phyloP scores from a whole-genome alignment of 331 rosid species.

The Cydonia oblonga region DNA sequence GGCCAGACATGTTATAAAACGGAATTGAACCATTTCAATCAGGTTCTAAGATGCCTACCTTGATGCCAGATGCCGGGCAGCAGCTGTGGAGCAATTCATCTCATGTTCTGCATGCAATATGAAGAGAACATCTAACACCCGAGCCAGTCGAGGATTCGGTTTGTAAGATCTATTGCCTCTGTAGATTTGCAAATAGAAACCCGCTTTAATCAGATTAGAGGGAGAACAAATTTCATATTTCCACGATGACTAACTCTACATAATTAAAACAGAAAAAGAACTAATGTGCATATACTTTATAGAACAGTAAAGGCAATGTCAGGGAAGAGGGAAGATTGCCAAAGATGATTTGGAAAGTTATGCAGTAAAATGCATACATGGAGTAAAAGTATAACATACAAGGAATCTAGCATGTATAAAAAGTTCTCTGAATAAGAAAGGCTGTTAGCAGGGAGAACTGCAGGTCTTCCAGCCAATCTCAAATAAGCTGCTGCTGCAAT shows the following conservation, averaged over 20 bases:
- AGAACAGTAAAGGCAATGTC: not conserved
- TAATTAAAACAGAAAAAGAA: not conserved
- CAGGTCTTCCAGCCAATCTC: slow-evolving; percentile 79
- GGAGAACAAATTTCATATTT: not conserved
- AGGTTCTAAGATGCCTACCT: slow-evolving; percentile 36
- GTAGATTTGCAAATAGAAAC: slow-evolving; percentile 15
- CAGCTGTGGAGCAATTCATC: slow-evolving; percentile 91
- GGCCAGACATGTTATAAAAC: not conserved
- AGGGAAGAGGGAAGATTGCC: not conserved
- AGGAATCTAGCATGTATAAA: slow-evolving; percentile 88
- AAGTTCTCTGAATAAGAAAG: slow-evolving; percentile 86
- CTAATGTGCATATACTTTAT: not conserved
- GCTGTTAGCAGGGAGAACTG: slow-evolving; percentile 77
- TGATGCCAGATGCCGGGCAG: slow-evolving; percentile 84
- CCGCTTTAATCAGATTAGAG: not conserved
- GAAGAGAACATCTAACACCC: slow-evolving; percentile 74
- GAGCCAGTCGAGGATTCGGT: slow-evolving; percentile 70
- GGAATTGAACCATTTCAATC: not conserved
- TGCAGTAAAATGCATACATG: not conserved
- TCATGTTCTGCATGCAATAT: slow-evolving; percentile 91
- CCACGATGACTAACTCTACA: not conserved
- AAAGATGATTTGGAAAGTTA: not conserved
- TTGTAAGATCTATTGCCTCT: slow-evolving; percentile 75
- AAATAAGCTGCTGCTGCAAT: slow-evolving; percentile 81
- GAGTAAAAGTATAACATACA: slow-evolving; percentile 38